phyloP scores from a whole-genome alignment of 768 basidiomycete genomes.

The Leccinum fibrillosum region DNA sequence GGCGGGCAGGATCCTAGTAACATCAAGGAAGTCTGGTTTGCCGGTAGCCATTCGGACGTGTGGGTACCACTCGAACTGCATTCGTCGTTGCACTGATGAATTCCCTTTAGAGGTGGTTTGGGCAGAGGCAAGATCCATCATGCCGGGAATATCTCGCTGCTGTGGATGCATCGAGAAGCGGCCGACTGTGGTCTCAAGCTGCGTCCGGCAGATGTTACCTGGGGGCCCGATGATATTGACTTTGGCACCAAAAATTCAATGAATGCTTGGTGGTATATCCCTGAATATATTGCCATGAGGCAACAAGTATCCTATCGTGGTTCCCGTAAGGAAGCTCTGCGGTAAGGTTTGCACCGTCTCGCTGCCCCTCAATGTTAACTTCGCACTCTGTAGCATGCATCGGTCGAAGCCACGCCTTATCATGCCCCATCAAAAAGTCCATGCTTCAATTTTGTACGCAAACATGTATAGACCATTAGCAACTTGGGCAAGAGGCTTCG shows the following conservation, averaged over 20 bases:
- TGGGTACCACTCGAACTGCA: neutral
- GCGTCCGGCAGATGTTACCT: constrained; percentile 8
- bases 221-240: constrained; percentile 15
- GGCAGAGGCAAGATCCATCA: neutral
- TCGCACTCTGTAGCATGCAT: constrained; percentile 2
- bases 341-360: neutral
- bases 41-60: constrained; percentile 19
- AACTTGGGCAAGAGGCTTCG: neutral
- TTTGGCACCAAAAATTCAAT: constrained; percentile 14
- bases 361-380: neutral
- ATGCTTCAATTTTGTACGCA: neutral
- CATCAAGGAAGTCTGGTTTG: constrained; percentile 17
- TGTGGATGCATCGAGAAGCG: neutral
- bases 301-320: constrained; percentile 2
- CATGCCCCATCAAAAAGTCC: neutral
- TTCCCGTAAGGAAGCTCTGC: constrained; percentile 1
- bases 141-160: neutral
- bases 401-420: constrained; percentile 9
- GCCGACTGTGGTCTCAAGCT: neutral
- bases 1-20: constrained; percentile 22
- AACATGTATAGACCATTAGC: neutral
- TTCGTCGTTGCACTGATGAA: neutral
- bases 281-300: constrained; percentile 12
- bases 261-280: neutral
- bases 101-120: constrained; percentile 6